phyloP scores from a whole-genome alignment of 768 basidiomycete species.

The Boletus reticulatus region DNA sequence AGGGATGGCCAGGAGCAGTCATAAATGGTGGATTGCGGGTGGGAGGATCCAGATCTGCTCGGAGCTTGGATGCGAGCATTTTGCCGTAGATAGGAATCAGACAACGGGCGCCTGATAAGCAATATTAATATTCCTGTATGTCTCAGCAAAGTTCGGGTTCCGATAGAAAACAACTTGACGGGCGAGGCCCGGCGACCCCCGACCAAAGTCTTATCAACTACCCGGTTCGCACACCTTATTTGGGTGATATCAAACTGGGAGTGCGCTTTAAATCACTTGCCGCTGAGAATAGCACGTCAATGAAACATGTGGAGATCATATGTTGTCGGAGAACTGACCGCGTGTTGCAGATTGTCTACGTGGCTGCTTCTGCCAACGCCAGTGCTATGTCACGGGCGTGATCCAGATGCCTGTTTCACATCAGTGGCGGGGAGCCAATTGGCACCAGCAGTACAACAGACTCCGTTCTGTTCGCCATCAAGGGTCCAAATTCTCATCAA shows the following conservation, averaged over 20 bases:
- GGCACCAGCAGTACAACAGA: not conserved
- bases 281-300: not conserved
- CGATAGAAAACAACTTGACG: not conserved
- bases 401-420: not conserved
- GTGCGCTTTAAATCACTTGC: not conserved
- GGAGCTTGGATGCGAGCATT: not conserved
- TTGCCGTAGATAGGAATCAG: not conserved
- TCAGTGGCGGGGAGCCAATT: not conserved
- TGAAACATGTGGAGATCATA: not conserved
- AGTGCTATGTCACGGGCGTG: not conserved
- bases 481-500: not conserved
- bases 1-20: not conserved
- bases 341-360: not conserved
- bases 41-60: slow-evolving; percentile 4
- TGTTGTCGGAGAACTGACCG: not conserved
- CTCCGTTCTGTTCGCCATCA: not conserved
- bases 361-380: too few relatives aligned
- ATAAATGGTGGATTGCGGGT: slow-evolving; percentile 17
- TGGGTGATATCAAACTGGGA: not conserved
- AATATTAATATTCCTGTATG: slow-evolving; percentile 10
- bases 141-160: not conserved
- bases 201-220: slow-evolving; percentile 23
- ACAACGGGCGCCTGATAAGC: not conserved
- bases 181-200: not conserved
- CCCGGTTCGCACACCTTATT: not conserved